Evolutionary conservation across 768 basidiomycete genomes (phyloP).

Genomic region (Cystobasidium tubakii): DNA sequence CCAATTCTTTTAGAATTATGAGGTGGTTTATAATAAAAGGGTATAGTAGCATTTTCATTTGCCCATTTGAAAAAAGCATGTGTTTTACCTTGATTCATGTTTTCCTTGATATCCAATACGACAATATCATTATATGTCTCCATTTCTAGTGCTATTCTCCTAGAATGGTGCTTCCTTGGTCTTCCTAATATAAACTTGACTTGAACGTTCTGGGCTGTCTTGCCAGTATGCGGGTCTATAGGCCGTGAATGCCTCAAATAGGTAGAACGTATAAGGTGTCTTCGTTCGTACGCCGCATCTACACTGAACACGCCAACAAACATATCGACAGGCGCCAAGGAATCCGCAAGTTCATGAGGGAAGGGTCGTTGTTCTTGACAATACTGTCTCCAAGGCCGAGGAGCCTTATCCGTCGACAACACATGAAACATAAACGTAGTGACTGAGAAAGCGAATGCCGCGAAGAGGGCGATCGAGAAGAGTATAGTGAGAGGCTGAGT

Average conservation of each 20-base stretch:
- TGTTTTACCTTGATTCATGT: constrained; percentile 94
- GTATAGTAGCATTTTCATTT: constrained; percentile 77
- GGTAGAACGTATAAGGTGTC: constrained; percentile 78
- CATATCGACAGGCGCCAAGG: constrained; percentile 72
- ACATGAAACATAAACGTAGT: constrained; percentile 84
- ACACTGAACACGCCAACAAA: constrained; percentile 86
- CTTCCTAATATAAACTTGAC: constrained; percentile 85
- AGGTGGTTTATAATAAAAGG: constrained; percentile 48
- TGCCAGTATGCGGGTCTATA: constrained; percentile 68
- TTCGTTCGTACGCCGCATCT: constrained; percentile 73
- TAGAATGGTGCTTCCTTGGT: constrained; percentile 71
- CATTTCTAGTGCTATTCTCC: constrained; percentile 76
- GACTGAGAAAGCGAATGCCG: constrained; percentile 71
- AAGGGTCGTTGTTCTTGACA: constrained; percentile 63
- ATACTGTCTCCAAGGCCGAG: constrained; percentile 88
- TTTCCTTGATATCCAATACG: constrained; percentile 58
- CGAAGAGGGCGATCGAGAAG: constrained; percentile 67
- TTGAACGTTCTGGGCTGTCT: constrained; percentile 61
- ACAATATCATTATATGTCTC: constrained; percentile 83
- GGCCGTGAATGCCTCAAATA: constrained; percentile 75
- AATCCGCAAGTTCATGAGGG: constrained; percentile 67
- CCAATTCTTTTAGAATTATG: constrained; percentile 12
- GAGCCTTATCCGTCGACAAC: constrained; percentile 90
- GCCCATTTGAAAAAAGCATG: constrained; percentile 91
- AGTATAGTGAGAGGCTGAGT: constrained; percentile 49